A percentile compares a stretch with the other conserved stretches of the same genome.
These are phyloP conservation scores for Mortierella sp. DNA, from an alignment of 371 early-diverging fungal species.

Conservation along the genomic window DNA sequence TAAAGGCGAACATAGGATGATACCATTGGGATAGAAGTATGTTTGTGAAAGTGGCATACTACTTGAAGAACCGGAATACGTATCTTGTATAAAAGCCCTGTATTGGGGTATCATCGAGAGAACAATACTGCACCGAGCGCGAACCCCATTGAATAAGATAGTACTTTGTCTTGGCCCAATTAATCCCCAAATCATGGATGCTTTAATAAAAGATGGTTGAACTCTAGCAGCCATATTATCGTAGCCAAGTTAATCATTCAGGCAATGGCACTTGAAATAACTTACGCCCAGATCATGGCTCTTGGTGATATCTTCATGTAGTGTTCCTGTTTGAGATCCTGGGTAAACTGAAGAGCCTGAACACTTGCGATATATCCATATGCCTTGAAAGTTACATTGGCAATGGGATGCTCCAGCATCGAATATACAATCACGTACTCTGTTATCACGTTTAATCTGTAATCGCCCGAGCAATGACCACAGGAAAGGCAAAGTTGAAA, in stretches of 20 bases:
- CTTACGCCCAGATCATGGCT: constrained; percentile 62
- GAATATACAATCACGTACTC: constrained; percentile 76
- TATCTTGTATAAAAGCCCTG: constrained; percentile 64
- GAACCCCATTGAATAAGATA: constrained; percentile 60
- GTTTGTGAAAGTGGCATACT: constrained; percentile 77
- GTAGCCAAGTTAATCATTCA: constrained; percentile 65
- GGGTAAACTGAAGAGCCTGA: constrained; percentile 64
- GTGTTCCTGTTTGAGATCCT: constrained; percentile 67
- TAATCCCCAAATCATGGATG: constrained; percentile 82
- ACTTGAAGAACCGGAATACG: constrained; percentile 75
- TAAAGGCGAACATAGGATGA: constrained; percentile 73
- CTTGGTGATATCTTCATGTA: constrained; percentile 66
- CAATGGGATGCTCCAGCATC: constrained; percentile 74
- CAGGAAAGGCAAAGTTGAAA: constrained; percentile 64
- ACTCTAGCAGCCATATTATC: constrained; percentile 74
- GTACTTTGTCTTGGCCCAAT: constrained; percentile 71
- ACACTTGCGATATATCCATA: constrained; percentile 70
- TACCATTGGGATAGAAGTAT: constrained; percentile 66
- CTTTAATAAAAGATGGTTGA: no score
- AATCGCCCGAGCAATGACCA: constrained; percentile 72
- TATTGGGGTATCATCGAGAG: constrained; percentile 57
- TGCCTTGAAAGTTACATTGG: constrained; percentile 78
- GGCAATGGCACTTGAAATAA: constrained; percentile 62
- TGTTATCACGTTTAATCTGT: constrained; percentile 59
- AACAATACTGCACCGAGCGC: constrained; percentile 50